A percentile compares a stretch with the other conserved stretches of the same genome.
Conservation (phyloP, 805 yeast genomes). For the Ogataea parapolymorpha region DNA sequence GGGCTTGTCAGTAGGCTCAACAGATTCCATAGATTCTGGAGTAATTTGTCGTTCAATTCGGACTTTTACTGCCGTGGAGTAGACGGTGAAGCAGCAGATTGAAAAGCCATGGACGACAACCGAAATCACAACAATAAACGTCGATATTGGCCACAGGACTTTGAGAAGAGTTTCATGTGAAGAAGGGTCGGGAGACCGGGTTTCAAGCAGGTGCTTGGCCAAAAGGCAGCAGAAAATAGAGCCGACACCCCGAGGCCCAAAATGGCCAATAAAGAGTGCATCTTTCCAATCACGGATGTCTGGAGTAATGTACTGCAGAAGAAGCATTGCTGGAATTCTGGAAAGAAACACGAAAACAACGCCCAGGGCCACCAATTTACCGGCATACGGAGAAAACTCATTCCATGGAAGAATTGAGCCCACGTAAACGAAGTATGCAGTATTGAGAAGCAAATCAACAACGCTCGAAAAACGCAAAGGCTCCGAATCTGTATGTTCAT, state of each 20-base stretch:
- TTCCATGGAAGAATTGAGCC: conserved; percentile 93
- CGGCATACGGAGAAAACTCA: conserved; percentile 64
- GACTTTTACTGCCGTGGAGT: conserved; percentile 29
- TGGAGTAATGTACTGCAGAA: conserved; percentile 74
- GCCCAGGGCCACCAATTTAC: conserved; percentile 78
- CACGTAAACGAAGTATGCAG: conserved; percentile 83
- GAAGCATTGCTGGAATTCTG: conserved; percentile 77
- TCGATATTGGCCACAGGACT: conserved; percentile 77
- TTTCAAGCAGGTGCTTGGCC: conserved; percentile 52
- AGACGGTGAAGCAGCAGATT: conserved; percentile 55
- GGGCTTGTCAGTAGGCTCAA: neutral
- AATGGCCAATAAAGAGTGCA: conserved; percentile 90
- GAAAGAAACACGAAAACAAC: conserved; percentile 71
- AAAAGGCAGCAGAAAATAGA: conserved; percentile 82
- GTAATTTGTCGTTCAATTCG: conserved; percentile 25
- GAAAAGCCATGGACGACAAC: conserved; percentile 91
- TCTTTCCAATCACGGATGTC: conserved; percentile 91
- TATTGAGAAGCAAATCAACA: conserved; percentile 78
- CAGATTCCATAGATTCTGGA: neutral
- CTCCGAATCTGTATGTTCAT: conserved; percentile 41
- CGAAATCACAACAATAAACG: conserved; percentile 76
- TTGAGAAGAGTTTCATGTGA: conserved; percentile 14
- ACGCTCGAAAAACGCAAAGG: conserved; percentile 71
- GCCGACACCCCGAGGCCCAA: conserved; percentile 96
- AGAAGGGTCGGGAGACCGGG: conserved; percentile 16